Base-by-base conservation (phyloP, 164 flowering plant genomes). In the Tetrastigma voinierianum region DNA sequence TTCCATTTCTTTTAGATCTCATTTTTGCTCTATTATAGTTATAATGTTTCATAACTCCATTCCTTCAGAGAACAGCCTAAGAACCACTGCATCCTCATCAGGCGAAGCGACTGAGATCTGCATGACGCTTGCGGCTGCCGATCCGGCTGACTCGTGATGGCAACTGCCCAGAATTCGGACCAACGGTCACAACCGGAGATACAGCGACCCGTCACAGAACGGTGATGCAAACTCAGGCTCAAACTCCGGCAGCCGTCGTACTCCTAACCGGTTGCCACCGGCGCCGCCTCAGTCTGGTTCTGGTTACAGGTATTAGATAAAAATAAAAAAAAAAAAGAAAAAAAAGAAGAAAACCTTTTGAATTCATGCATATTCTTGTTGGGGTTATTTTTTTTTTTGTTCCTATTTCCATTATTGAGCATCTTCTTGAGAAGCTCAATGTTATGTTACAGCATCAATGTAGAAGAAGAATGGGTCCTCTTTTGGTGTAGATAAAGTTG, bases 41-140 rank as follows among this genome's bases (percentile, higher is more conserved):
- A 55, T 18, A 19, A 16, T 10, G 21, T n/a, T 16, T 10, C 18
- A 13, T 40, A 19, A 3, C 40, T 25, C 40, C 40, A 25, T 25
- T 25, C 40, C 40, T 32, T 59, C 89, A 86, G 93, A 84, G 62
- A 81, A 76, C 72, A 86, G 92, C 73, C 90, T 91, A 17, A 81
- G 86, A 76, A 63, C 81, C 15, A 25, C 65, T 44, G 84, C 76
- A n/a, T 20, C 84, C 4, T 68, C 88, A 46, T 64, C 82, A 25
- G 91, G 89, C n/a, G 96, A 89, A n/a, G n/a, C 63, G 98, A 93
- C 53, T 93, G 98, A 85, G 89, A 70, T 75, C 88, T 52, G 98
- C 98, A 67, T 70, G 91, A 93, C 74, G 86, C 93, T 44, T n/a
- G n/a, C n/a, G n/a, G 96, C 98, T 48, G 95, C 96, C 47, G 90